Conservation (phyloP, 352 stramenopile genomes). For the Discostella stelligera region DNA sequence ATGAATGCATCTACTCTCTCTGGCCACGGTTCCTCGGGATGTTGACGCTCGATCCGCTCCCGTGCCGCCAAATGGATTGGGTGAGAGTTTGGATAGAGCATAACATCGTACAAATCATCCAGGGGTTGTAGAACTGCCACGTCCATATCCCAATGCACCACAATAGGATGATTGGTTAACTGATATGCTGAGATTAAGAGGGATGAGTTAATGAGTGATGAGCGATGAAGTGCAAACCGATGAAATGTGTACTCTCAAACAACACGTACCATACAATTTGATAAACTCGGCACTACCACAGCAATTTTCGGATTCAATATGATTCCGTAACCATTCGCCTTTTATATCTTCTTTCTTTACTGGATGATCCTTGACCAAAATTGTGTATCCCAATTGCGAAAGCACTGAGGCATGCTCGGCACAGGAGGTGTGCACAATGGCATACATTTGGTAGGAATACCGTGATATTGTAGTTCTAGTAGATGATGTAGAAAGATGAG, state of each 20-base stretch:
- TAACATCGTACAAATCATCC: slow-evolving; percentile 65
- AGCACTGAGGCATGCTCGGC: slow-evolving; percentile 45
- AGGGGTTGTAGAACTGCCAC: slow-evolving; percentile 62
- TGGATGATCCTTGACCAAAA: slow-evolving; percentile 55
- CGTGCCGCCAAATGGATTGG: slow-evolving; percentile 15
- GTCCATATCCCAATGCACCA: slow-evolving; percentile 73
- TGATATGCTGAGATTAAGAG: slow-evolving; percentile 49
- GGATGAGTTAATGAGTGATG: slow-evolving; percentile 1
- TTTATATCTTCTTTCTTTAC: slow-evolving; percentile 59
- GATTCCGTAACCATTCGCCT: slow-evolving; percentile 55
- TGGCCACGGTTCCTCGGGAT: slow-evolving; percentile 38
- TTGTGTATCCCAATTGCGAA: slow-evolving; percentile 49
- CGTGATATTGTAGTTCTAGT: slow-evolving; percentile 10
- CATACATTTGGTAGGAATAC: slow-evolving; percentile 76
- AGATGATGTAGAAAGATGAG: too few relatives aligned
- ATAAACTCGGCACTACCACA: slow-evolving; percentile 70
- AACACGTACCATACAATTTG: slow-evolving; percentile 59
- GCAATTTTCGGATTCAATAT: slow-evolving; percentile 61
- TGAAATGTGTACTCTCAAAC: neutral
- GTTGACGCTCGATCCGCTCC: slow-evolving; percentile 43
- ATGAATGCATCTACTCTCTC: slow-evolving; percentile 60
- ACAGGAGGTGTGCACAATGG: slow-evolving; percentile 60
- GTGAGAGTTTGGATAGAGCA: slow-evolving; percentile 44
- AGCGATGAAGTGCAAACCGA: neutral
- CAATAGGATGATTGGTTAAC: slow-evolving; percentile 52